Evolutionary conservation across 23 red algal species (phyloP).

Genomic region (Cyanidium caldarium): DNA sequence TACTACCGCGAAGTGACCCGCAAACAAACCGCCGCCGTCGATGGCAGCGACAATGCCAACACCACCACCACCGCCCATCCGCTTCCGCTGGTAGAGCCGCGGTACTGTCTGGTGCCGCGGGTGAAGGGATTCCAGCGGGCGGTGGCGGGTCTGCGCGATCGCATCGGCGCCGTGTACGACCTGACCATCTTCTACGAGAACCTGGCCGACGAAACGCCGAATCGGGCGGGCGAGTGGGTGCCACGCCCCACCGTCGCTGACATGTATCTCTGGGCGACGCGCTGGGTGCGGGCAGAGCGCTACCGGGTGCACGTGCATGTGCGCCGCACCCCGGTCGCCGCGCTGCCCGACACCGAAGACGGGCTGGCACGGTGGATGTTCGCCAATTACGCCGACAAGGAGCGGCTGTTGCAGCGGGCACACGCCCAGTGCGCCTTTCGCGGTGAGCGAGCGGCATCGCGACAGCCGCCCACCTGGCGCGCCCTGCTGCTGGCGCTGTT

Average conservation of each 20-base stretch:
- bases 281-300: not conserved
- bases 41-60: not conserved
- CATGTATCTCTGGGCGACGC: not conserved
- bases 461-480: not conserved
- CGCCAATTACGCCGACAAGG: not conserved
- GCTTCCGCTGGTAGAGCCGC: not conserved
- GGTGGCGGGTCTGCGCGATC: not conserved
- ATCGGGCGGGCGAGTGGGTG: not conserved
- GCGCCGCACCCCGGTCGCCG: not conserved
- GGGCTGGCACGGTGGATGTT: not conserved
- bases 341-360: not conserved
- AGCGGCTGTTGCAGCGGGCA: not conserved
- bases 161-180: not conserved
- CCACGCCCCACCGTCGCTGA: not conserved
- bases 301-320: constrained; percentile 1
- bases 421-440: not conserved
- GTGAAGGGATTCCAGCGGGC: not conserved
- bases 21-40: not conserved
- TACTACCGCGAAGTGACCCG: not conserved
- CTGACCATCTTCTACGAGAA: not conserved
- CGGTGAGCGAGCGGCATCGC: not conserved
- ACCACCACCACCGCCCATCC: not conserved
- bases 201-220: not conserved
- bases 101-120: not conserved
- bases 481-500: not conserved